A percentile compares a stretch with the other conserved stretches of the same genome.
These are phyloP conservation scores for Castanospermum australe DNA, from an alignment of 306 rosid genomes.

Conservation along the genomic window DNA sequence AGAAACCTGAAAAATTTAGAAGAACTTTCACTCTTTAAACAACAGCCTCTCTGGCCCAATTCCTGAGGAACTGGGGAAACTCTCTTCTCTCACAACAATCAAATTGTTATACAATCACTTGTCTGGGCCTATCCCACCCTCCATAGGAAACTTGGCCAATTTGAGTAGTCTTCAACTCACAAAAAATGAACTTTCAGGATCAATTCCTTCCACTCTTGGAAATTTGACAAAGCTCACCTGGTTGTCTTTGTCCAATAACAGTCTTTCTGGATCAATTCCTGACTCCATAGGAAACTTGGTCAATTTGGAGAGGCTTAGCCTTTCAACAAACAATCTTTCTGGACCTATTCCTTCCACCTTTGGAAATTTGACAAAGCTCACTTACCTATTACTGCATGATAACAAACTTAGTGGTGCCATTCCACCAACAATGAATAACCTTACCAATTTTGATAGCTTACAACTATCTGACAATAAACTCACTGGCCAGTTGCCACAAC, in stretches of 20 bases:
- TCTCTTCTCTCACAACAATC: slow-evolving; percentile 12
- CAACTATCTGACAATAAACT: background rate
- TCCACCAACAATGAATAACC: background rate
- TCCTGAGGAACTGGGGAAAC: slow-evolving; percentile 26
- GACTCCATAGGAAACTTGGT: background rate
- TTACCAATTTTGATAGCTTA: background rate
- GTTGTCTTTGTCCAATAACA: background rate
- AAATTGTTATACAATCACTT: background rate
- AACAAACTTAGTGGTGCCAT: background rate
- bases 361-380: background rate
- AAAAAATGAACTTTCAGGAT: background rate
- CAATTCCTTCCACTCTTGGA: slow-evolving; percentile 38
- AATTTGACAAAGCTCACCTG: slow-evolving; percentile 30
- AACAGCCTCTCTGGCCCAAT: slow-evolving; percentile 27
- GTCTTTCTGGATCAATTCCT: background rate
- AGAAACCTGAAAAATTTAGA: slow-evolving; percentile 13
- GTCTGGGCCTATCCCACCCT: slow-evolving; percentile 27
- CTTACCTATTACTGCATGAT: fast-evolving
- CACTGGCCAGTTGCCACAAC: background rate
- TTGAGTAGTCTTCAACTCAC: background rate
- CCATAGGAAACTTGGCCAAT: slow-evolving; percentile 27
- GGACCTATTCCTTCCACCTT: background rate
- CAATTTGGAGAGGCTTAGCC: background rate
- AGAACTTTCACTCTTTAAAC: background rate
- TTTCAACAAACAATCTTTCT: background rate